Evolutionary conservation across 352 stramenopile genomes (phyloP).

Genomic region (Phytophthora boehmeriae): DNA sequence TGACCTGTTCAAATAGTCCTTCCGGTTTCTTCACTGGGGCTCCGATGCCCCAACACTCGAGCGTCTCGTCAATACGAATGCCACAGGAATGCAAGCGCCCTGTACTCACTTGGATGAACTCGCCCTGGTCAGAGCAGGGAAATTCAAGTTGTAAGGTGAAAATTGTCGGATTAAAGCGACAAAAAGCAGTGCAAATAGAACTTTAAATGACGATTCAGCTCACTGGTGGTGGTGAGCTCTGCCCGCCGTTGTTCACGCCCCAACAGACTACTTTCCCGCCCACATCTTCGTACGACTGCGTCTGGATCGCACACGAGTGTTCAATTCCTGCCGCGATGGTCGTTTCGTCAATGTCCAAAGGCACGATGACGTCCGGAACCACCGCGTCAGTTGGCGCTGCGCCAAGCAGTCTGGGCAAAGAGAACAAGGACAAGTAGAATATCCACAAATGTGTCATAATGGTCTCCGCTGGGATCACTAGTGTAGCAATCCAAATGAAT

Average conservation of each 20-base stretch:
- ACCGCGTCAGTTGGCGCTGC: slow-evolving; percentile 1
- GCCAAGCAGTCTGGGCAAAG: neutral
- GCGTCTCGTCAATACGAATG: slow-evolving; percentile 74
- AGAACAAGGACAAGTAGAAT: neutral
- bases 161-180: neutral
- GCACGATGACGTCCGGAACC: slow-evolving; percentile 32
- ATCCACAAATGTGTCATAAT: neutral
- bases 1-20: slow-evolving; percentile 84
- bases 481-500: too few species aligned
- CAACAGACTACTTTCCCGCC: slow-evolving; percentile 81
- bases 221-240: slow-evolving; percentile 54
- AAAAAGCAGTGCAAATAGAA: too few species aligned
- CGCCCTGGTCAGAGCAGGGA: slow-evolving; percentile 25
- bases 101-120: slow-evolving; percentile 84
- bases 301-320: slow-evolving; percentile 84
- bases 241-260: slow-evolving; percentile 65
- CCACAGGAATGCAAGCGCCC: slow-evolving; percentile 80
- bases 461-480: slow-evolving; percentile 37
- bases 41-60: slow-evolving; percentile 78
- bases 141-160: neutral
- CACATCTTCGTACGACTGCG: slow-evolving; percentile 65
- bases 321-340: slow-evolving; percentile 77
- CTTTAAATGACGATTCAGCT: neutral
- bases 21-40: slow-evolving; percentile 52
- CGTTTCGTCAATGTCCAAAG: slow-evolving; percentile 81